These are phyloP conservation scores for Trapa incisa DNA, from an alignment of 345 rosid genomes.

Conservation along the genomic window DNA sequence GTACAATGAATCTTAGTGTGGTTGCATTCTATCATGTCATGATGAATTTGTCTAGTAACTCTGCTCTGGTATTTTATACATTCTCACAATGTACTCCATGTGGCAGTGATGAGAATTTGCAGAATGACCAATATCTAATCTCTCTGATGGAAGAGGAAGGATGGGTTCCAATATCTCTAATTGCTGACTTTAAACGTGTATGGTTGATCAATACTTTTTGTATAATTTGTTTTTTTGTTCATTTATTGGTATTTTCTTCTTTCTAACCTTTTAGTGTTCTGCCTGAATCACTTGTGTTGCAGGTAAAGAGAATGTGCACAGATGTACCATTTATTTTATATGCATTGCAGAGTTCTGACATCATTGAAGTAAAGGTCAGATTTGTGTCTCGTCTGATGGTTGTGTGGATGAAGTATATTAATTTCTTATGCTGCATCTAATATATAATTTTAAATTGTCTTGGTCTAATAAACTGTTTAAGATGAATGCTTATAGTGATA, in stretches of 20 bases:
- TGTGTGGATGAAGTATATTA: background rate
- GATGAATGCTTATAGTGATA: background rate
- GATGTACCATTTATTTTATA: slow-evolving; percentile 62
- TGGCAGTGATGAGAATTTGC: slow-evolving; percentile 56
- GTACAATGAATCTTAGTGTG: background rate
- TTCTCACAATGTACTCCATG: slow-evolving; percentile 12
- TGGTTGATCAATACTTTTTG: background rate
- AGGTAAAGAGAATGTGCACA: slow-evolving; percentile 83
- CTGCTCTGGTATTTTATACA: background rate
- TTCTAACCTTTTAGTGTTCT: background rate
- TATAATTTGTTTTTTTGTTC: background rate
- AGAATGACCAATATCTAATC: slow-evolving; percentile 47
- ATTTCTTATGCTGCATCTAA: background rate
- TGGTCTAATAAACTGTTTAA: background rate
- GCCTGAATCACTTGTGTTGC: slow-evolving; percentile 10
- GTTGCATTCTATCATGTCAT: background rate
- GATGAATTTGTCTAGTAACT: background rate
- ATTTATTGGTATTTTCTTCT: background rate
- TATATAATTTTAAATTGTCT: background rate
- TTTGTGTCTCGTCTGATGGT: slow-evolving; percentile 6
- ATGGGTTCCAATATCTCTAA: slow-evolving; percentile 61
- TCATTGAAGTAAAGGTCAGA: slow-evolving; percentile 75
- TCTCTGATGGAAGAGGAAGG: slow-evolving; percentile 90
- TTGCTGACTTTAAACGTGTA: slow-evolving; percentile 92
- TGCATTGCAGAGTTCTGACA: slow-evolving; percentile 56